Evolutionary conservation across 2,329 filamentous ascomycete species (phyloP), one percentile per base, ranked within the genome.

Genomic region (Penicillium sclerotigenum): DNA sequence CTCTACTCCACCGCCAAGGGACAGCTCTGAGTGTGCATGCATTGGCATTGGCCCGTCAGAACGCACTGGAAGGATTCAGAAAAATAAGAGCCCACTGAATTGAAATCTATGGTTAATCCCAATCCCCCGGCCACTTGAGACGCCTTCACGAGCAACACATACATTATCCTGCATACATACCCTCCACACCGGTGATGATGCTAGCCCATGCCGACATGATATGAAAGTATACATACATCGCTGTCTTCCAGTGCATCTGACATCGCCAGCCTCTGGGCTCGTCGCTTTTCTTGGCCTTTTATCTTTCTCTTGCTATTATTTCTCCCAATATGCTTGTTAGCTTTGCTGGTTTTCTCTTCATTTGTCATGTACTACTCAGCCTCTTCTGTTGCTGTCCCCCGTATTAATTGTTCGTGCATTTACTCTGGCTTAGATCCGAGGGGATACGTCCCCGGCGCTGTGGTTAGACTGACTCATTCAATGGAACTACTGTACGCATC

Each of bases 141-240:
- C 45, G 59, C 55, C 26, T 53, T 58, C 52, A 62, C 36, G 57
- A 60, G 47, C 57, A 40, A 56, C 41, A 54, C 52, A 57, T 58
- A 58, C 59, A 52, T 53, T 58, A 59, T 38, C 41, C 56, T 59
- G 59, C 59, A 63, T 62, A 59, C 59, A 58, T 61, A 60, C 42
- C 18, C 18, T n/a, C 16, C 37, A 50, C 16, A n/a, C 31, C 26
- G 31, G 16, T 20, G 37, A 41, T 13, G 45, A 40, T 42, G n/a
- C 24, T 6, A 48, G 16, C 36, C 26, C 26, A 40, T 41, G 34
- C n/a, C 20, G 36, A 14, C 18, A 53, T 24, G 26, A 16, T 34
- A 26, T n/a, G 28, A 24, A 31, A 20, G 47, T 24, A 22, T 24
- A 40, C 34, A 42, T 36, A 50, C 28, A 45, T 18, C 8, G 9